Conservation (phyloP, 208 protist genomes). For the Leishmania arabica region DNA sequence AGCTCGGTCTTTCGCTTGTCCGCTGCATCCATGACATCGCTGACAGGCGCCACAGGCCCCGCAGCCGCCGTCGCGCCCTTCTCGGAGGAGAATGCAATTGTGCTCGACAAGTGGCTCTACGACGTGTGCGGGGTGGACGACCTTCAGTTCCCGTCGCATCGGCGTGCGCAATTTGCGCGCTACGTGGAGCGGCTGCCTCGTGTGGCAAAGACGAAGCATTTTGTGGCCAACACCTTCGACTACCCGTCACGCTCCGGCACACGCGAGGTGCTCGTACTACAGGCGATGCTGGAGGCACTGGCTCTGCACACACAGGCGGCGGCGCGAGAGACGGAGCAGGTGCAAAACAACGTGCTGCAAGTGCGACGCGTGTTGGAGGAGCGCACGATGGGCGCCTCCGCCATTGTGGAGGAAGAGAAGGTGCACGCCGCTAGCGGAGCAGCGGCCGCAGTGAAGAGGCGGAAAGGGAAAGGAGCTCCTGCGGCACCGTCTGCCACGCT, state of each 20-base stretch:
- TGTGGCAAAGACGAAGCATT: slow-evolving; percentile 27
- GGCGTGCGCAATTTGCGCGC: slow-evolving; percentile 36
- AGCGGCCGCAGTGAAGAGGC: background rate
- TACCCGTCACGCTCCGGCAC: slow-evolving; percentile 55
- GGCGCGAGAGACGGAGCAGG: slow-evolving; percentile 14
- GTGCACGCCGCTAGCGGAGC: slow-evolving; percentile 5
- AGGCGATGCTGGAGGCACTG: slow-evolving; percentile 43
- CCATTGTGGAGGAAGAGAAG: slow-evolving; percentile 22
- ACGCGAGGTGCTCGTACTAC: slow-evolving; percentile 55
- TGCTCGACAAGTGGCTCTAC: slow-evolving; percentile 66
- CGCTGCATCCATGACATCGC: background rate
- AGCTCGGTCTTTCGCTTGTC: background rate
- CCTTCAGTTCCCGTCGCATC: slow-evolving; percentile 61
- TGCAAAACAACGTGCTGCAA: slow-evolving; percentile 26
- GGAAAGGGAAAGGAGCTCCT: background rate
- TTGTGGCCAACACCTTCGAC: slow-evolving; percentile 47
- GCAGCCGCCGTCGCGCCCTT: slow-evolving; percentile 12
- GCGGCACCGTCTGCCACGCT: background rate
- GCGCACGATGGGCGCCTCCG: slow-evolving; percentile 31
- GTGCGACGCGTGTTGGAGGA: slow-evolving; percentile 39
- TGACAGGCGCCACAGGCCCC: background rate
- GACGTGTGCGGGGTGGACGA: slow-evolving; percentile 58
- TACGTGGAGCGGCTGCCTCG: slow-evolving; percentile 36
- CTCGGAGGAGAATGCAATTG: slow-evolving; percentile 46
- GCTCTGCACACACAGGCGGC: slow-evolving; percentile 23